Evolutionary conservation across 352 stramenopile genomes (phyloP).

Genomic region (Pythium biforme): DNA sequence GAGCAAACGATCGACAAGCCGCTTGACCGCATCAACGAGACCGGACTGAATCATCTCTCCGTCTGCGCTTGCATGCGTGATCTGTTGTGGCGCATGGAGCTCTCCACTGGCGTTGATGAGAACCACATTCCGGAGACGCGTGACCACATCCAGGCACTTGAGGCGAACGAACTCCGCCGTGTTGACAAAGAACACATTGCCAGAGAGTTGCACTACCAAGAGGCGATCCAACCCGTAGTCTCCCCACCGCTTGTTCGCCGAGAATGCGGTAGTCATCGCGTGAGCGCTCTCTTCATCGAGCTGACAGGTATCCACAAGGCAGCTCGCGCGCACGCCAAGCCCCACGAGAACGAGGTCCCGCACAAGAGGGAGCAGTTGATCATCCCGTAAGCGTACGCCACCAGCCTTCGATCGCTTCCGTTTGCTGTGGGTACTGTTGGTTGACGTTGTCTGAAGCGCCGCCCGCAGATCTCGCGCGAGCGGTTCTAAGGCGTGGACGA

Average conservation of each 20-base stretch:
- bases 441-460: not conserved
- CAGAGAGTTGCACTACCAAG: conserved; percentile 2
- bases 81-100: not conserved
- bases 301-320: conserved; percentile 17
- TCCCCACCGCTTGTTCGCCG: not conserved
- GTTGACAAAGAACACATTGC: conserved; percentile 27
- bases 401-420: not conserved
- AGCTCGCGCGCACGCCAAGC: conserved; percentile 18
- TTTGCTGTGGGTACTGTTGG: not conserved
- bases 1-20: not conserved
- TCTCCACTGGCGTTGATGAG: conserved; percentile 14
- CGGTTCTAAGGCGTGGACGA: not conserved
- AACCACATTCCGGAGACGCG: not conserved
- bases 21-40: not conserved
- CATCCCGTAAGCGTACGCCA: not conserved
- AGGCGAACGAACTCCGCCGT: conserved; percentile 11
- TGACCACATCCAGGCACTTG: conserved; percentile 14
- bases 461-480: conserved; percentile 1
- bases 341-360: conserved; percentile 22
- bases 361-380: conserved; percentile 6
- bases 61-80: not conserved
- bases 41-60: not conserved
- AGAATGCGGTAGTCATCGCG: conserved; percentile 1
- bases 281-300: conserved; percentile 1
- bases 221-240: conserved; percentile 8